A percentile compares a stretch with the other conserved stretches of the same genome.
phyloP scores from a whole-genome alignment of 2,329 filamentous ascomycete species.

The Pseudocercospora ulei region DNA sequence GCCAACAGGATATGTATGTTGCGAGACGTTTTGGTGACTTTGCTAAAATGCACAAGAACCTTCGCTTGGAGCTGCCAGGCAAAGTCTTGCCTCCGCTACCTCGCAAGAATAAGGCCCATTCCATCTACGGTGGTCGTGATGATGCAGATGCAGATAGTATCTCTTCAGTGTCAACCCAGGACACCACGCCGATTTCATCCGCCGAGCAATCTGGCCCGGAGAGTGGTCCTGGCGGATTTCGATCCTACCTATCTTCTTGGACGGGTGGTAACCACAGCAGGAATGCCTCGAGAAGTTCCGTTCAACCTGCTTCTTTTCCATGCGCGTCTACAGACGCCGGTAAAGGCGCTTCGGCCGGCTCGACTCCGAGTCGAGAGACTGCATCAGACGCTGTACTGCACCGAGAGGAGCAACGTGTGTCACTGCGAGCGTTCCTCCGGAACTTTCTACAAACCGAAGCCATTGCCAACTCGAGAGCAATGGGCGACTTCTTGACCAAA shows the following conservation, averaged over 20 bases:
- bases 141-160: constrained; percentile 66
- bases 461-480: constrained; percentile 70
- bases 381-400: constrained; percentile 48
- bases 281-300: constrained; percentile 37
- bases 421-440: constrained; percentile 80
- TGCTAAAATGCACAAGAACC: constrained; percentile 61
- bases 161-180: constrained; percentile 66
- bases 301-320: constrained; percentile 27
- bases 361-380: constrained; percentile 15
- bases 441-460: constrained; percentile 75
- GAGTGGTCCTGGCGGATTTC: constrained; percentile 34
- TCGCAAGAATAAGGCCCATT: constrained; percentile 79
- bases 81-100: constrained; percentile 80
- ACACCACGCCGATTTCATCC: constrained; percentile 34
- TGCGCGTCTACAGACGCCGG: constrained; percentile 31
- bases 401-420: constrained; percentile 83
- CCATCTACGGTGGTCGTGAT: constrained; percentile 49
- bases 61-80: constrained; percentile 79
- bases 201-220: constrained; percentile 17
- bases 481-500: constrained; percentile 70
- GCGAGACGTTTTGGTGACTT: constrained; percentile 87
- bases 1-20: constrained; percentile 66
- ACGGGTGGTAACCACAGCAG: constrained; percentile 35
- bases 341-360: constrained; percentile 13
- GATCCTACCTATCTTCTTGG: constrained; percentile 38